Percentiles rank a stretch among this genome's conserved stretches.
Evolutionary conservation across 805 yeast species (phyloP).

Genomic region (Scheffersomyces amazonensis): DNA sequence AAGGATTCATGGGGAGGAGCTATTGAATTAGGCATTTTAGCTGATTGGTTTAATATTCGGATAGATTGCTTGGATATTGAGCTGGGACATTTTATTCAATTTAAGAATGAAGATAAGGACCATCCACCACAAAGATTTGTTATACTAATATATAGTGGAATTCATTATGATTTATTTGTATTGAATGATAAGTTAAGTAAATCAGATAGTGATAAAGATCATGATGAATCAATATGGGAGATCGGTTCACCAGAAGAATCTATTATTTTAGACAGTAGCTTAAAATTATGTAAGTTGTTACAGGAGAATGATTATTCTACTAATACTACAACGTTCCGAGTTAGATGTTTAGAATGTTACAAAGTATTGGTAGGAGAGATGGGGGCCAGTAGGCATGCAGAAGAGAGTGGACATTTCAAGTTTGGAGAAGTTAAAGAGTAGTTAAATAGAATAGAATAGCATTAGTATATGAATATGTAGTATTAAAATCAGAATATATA

Average conservation of each 20-base stretch:
- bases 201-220: constrained; percentile 17
- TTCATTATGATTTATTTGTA: constrained; percentile 70
- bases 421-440: constrained; percentile 53
- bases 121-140: constrained; percentile 35
- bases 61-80: constrained; percentile 66
- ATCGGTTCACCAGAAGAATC: constrained; percentile 25
- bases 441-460: background rate
- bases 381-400: constrained; percentile 65
- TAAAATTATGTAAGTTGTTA: constrained; percentile 40
- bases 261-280: constrained; percentile 33
- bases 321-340: constrained; percentile 57
- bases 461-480: too few species aligned
- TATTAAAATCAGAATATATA: too few species aligned
- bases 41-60: constrained; percentile 47
- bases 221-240: constrained; percentile 44
- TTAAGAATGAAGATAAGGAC: constrained; percentile 36
- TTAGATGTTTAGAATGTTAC: constrained; percentile 58
- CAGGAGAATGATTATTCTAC: constrained; percentile 58
- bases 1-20: constrained; percentile 82
- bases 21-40: constrained; percentile 64
- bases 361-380: constrained; percentile 55
- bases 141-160: constrained; percentile 62
- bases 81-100: constrained; percentile 54
- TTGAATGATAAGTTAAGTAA: constrained; percentile 21
- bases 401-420: constrained; percentile 53